Evolutionary conservation across 2,329 filamentous ascomycete species (phyloP).

Genomic region (Trichoderma pleuroti): DNA sequence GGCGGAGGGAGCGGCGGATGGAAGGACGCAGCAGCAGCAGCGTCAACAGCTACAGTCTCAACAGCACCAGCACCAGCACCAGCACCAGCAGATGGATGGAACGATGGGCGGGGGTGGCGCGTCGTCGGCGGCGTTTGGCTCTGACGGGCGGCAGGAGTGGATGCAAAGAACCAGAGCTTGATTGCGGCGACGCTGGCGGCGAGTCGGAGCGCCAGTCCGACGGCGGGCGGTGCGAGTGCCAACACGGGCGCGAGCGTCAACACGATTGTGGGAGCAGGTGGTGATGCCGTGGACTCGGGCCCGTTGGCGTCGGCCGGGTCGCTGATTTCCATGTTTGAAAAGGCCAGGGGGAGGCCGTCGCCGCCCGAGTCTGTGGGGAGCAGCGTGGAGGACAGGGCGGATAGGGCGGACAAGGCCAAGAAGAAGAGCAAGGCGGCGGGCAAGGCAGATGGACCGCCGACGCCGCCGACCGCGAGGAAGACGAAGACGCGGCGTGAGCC

Average conservation of each 20-base stretch:
- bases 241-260: constrained; percentile 12
- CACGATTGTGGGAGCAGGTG: background rate
- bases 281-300: constrained; percentile 44
- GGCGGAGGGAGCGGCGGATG: background rate
- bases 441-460: background rate
- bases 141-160: constrained; percentile 24
- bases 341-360: constrained; percentile 30
- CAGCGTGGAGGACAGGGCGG: background rate
- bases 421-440: background rate
- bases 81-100: constrained; percentile 20
- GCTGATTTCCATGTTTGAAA: constrained; percentile 67
- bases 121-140: constrained; percentile 20
- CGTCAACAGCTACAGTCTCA: constrained; percentile 21
- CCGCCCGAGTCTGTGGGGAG: constrained; percentile 13
- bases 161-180: constrained; percentile 53
- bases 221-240: constrained; percentile 27
- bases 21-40: constrained; percentile 28
- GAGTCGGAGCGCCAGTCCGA: constrained; percentile 45
- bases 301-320: constrained; percentile 60
- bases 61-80: constrained; percentile 16
- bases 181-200: constrained; percentile 56
- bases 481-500: background rate
- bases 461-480: background rate
- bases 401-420: background rate
- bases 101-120: constrained; percentile 26